These are phyloP conservation scores for Mercurialis annua DNA, from an alignment of 345 rosid species.

Conservation along the genomic window DNA sequence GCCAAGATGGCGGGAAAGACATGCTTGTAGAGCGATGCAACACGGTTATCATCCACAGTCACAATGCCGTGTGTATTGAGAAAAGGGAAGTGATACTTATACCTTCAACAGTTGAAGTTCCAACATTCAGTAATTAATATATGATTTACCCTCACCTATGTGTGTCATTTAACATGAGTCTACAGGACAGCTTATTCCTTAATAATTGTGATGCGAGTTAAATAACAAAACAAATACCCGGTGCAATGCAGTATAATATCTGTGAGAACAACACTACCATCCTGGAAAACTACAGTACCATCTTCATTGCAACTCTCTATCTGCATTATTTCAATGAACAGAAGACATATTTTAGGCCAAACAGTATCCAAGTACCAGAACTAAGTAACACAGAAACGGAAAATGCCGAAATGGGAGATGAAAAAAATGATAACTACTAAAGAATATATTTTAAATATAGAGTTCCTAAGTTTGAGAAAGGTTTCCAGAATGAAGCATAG, in stretches of 20 bases:
- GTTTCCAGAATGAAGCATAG: no score
- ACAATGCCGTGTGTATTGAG: conserved; percentile 20
- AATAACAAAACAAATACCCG: conserved; percentile 37
- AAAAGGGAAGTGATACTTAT: conserved; percentile 21
- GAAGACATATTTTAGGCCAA: conserved; percentile 17
- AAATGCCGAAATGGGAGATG: no score
- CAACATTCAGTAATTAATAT: conserved; percentile 32
- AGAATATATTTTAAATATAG: no score
- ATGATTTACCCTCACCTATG: no score
- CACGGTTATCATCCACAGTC: conserved; percentile 22
- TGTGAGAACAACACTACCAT: conserved; percentile 43
- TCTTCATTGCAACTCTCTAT: conserved; percentile 49
- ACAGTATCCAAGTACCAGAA: neutral
- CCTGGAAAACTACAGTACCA: conserved; percentile 58
- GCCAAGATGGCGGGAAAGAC: conserved; percentile 23
- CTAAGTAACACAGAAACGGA: no score
- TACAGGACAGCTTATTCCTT: no score
- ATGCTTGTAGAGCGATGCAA: conserved; percentile 28
- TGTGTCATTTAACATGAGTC: no score
- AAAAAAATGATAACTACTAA: no score
- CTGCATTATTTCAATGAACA: conserved; percentile 36
- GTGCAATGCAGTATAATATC: conserved; percentile 79
- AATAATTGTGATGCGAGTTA: no score
- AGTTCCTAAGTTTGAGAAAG: no score
- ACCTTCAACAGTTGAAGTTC: conserved; percentile 25